Base-by-base conservation (phyloP, 2,329 filamentous ascomycete genomes). In the Fusarium proliferatum region DNA sequence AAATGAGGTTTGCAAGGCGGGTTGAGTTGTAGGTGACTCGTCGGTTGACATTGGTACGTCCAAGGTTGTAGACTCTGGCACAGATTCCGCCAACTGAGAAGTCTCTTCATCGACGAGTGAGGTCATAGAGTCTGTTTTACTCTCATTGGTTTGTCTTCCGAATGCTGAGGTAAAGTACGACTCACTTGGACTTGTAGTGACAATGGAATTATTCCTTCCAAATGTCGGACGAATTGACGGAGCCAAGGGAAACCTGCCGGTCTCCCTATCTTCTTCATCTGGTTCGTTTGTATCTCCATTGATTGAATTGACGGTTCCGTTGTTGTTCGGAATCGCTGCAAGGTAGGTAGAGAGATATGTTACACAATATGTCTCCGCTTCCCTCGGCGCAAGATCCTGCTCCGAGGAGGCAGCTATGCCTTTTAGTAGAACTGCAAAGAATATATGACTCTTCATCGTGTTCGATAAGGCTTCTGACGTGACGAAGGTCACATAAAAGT, bases 61-160 rank as follows among this genome's bases (percentile, higher is more conserved):
- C 3, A 2, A 1, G 1, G 45, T 16, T 4, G 9, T 16, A 16
- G 45, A 2, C 4, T 2, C 6, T 16, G 26, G 2, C 6, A 3
- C 9, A 8, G 6, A 30, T 16, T 11, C 26, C 7, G 19, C 26
- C n/a, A n/a, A n/a, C n/a, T n/a, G n/a, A n/a, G 19, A 48, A 11
- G 13, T 48, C 13, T 21, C 26, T 16, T 11, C 5, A 11, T 30
- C 19, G 0, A n/a, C n/a, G n/a, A n/a, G n/a, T n/a, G n/a, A n/a
- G n/a, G n/a, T n/a, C n/a, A n/a, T n/a, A n/a, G n/a, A n/a, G n/a
- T n/a, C n/a, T n/a, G n/a, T n/a, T n/a, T n/a, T n/a, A n/a, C n/a
- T n/a, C n/a, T n/a, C n/a, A n/a, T n/a, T n/a, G n/a, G n/a, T n/a
- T n/a, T n/a, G n/a, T n/a, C n/a, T n/a, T n/a, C n/a, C n/a, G n/a